Percentiles rank a stretch among this genome's conserved stretches.
These are phyloP conservation scores for Beauveria sp. DNA, from an alignment of 2,329 filamentous ascomycete genomes.

Conservation along the genomic window DNA sequence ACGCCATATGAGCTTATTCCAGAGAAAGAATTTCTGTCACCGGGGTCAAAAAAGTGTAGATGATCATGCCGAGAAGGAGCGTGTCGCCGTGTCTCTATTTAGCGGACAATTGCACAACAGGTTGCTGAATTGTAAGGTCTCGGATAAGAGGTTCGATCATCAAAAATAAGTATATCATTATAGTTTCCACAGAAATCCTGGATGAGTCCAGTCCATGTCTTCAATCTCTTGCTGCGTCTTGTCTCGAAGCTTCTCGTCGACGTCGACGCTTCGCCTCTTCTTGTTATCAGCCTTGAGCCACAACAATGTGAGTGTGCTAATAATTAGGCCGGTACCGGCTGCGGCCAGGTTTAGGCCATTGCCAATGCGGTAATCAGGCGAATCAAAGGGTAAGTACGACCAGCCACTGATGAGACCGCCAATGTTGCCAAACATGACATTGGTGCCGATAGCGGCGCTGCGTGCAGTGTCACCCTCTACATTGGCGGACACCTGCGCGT, in stretches of 20 bases:
- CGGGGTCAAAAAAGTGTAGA: too few species aligned
- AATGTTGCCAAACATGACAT: conserved; percentile 66
- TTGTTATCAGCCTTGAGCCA: conserved; percentile 58
- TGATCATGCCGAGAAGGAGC: too few species aligned
- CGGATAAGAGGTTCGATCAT: too few species aligned
- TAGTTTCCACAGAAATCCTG: conserved; percentile 50
- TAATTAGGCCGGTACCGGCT: conserved; percentile 41
- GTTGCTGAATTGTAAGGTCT: background rate
- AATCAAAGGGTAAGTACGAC: conserved; percentile 56
- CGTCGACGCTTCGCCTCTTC: conserved; percentile 49
- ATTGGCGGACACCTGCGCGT: conserved; percentile 61
- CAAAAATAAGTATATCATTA: conserved; percentile 6
- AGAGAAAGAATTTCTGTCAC: too few species aligned
- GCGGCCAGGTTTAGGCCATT: conserved; percentile 63
- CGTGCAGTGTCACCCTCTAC: conserved; percentile 64
- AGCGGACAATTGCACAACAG: background rate
- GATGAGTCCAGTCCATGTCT: conserved; percentile 60
- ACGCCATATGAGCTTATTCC: too few species aligned
- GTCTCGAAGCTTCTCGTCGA: conserved; percentile 41
- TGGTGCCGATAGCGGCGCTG: conserved; percentile 56
- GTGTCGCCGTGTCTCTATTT: too few species aligned
- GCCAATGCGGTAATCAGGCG: conserved; percentile 59
- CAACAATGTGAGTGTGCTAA: conserved; percentile 37
- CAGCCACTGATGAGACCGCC: conserved; percentile 61
- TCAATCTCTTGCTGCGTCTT: conserved; percentile 45